phyloP scores from a whole-genome alignment of 257 asterid genomes.

The Solanum pinnatisectum region DNA sequence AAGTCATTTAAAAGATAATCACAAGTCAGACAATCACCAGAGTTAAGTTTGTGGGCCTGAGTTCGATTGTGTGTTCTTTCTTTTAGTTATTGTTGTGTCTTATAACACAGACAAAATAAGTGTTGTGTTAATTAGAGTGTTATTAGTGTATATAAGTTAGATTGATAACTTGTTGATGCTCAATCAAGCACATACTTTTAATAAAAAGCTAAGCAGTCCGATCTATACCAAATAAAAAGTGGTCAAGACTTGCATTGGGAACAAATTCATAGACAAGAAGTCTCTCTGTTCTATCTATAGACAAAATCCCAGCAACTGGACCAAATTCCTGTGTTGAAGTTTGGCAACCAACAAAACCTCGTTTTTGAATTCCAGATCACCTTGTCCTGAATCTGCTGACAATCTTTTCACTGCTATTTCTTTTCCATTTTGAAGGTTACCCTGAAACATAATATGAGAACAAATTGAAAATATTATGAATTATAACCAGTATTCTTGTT shows the following conservation, averaged over 20 bases:
- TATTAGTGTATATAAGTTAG: too few relatives aligned
- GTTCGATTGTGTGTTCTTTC: too few relatives aligned
- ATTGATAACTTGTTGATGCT: too few relatives aligned
- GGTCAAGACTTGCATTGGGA: conserved; percentile 15
- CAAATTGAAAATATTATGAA: neutral
- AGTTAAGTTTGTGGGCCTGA: too few relatives aligned
- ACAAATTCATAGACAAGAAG: conserved; percentile 16
- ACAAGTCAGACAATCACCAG: too few relatives aligned
- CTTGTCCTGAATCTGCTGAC: conserved; percentile 4
- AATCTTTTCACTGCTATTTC: conserved; percentile 18
- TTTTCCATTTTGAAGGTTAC: conserved; percentile 5
- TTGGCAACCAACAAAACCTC: conserved; percentile 8
- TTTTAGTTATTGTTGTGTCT: too few relatives aligned
- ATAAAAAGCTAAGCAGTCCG: neutral
- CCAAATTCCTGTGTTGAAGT: conserved; percentile 21
- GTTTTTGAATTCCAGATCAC: conserved; percentile 6
- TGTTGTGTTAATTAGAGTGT: too few relatives aligned
- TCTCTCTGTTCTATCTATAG: conserved; percentile 10
- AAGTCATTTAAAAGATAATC: neutral
- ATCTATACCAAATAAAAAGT: conserved; percentile 11
- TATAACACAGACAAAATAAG: too few relatives aligned
- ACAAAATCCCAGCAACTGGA: conserved; percentile 14
- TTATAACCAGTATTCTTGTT: too few relatives aligned
- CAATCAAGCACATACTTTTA: too few relatives aligned
- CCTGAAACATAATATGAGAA: neutral